A percentile compares a stretch with the other conserved stretches of the same genome.
phyloP scores from a whole-genome alignment of 176 grass and related monocot species.

The Carex parvula region DNA sequence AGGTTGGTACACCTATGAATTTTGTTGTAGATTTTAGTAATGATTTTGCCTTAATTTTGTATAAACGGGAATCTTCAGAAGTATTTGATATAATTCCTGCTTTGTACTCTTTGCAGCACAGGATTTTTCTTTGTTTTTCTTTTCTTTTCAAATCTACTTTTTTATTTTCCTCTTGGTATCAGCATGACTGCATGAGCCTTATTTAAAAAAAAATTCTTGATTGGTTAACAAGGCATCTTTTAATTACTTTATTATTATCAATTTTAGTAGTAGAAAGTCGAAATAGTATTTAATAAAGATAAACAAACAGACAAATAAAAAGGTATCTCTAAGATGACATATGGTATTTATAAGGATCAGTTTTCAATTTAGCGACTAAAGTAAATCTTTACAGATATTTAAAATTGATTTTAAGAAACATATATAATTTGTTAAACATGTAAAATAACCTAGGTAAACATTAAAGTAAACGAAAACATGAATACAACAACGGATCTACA shows the following conservation, averaged over 20 bases:
- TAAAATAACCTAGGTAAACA: background rate
- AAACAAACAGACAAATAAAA: background rate
- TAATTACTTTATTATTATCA: background rate
- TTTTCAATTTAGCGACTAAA: too few relatives aligned
- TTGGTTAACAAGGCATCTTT: background rate
- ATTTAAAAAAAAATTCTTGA: background rate
- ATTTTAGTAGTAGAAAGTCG: background rate
- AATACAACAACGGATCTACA: slow-evolving; percentile 4
- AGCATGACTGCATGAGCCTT: background rate
- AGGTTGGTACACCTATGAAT: background rate
- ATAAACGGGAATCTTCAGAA: background rate
- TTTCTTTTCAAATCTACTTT: background rate
- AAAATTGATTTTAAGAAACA: too few relatives aligned
- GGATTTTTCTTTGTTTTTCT: background rate
- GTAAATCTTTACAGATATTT: too few relatives aligned
- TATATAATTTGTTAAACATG: background rate
- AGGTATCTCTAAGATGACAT: background rate
- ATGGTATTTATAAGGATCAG: too few relatives aligned
- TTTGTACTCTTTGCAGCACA: background rate
- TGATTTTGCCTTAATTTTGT: background rate
- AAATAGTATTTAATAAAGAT: background rate
- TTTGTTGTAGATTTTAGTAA: background rate
- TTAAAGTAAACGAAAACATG: background rate
- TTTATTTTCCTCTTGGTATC: background rate
- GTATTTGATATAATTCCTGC: background rate